phyloP scores from a whole-genome alignment of 2,329 filamentous ascomycete species.

The Bipolaris bicolor region DNA sequence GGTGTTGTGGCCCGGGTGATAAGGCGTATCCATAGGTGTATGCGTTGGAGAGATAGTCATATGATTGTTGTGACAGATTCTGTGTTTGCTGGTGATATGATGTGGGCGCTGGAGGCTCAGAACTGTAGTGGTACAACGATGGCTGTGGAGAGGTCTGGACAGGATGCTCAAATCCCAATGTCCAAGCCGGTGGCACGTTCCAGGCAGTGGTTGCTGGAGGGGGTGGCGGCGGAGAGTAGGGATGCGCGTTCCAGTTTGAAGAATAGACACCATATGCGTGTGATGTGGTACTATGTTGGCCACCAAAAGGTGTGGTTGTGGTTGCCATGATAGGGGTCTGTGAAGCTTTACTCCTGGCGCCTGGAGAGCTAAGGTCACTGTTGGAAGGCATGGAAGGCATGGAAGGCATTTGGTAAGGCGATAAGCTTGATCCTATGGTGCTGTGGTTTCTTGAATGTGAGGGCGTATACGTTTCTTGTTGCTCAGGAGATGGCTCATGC shows the following conservation, averaged over 20 bases:
- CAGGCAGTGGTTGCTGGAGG: constrained; percentile 24
- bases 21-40: constrained; percentile 23
- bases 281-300: constrained; percentile 14
- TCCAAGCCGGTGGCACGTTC: constrained; percentile 30
- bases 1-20: constrained; percentile 15
- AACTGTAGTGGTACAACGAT: constrained; percentile 22
- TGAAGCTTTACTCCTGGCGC: constrained; percentile 17
- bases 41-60: constrained; percentile 13
- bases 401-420: constrained; percentile 19
- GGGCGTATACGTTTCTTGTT: constrained; percentile 22
- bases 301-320: constrained; percentile 20
- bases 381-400: constrained; percentile 23
- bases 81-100: constrained; percentile 24
- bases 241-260: constrained; percentile 20
- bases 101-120: constrained; percentile 13
- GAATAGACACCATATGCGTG: constrained; percentile 24
- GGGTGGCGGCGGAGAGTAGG: constrained; percentile 24
- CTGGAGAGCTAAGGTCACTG: constrained; percentile 11
- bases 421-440: constrained; percentile 7
- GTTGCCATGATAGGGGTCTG: constrained; percentile 16
- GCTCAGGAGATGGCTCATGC: constrained; percentile 20
- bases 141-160: constrained; percentile 12
- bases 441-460: constrained; percentile 29
- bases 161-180: constrained; percentile 18
- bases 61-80: constrained; percentile 18